A percentile compares a stretch with the other conserved stretches of the same genome.
These are phyloP conservation scores for Phytophthora multivora DNA, from an alignment of 352 stramenopile species.

Conservation along the genomic window DNA sequence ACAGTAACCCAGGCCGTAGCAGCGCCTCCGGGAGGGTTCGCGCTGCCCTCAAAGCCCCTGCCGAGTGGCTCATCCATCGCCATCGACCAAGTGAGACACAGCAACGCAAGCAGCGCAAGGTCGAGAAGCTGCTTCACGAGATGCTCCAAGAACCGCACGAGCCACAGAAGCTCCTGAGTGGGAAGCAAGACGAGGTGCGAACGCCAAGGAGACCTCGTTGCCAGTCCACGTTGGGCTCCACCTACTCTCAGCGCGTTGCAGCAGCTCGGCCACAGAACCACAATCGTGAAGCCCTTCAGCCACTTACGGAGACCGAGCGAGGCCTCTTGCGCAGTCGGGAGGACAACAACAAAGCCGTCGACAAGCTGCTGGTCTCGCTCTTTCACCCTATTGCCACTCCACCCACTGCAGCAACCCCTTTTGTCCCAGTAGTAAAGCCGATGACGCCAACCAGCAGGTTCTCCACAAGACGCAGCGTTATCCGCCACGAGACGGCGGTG, in stretches of 20 bases:
- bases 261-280: conserved; percentile 27
- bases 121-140: conserved; percentile 50
- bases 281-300: conserved; percentile 12
- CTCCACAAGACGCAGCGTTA: conserved; percentile 46
- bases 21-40: conserved; percentile 14
- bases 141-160: conserved; percentile 16
- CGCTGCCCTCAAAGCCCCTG: conserved; percentile 35
- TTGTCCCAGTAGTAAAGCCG: conserved; percentile 7
- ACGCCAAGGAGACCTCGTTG: conserved; percentile 30
- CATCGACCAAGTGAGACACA: conserved; percentile 45
- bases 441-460: conserved; percentile 23
- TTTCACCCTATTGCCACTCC: conserved; percentile 33
- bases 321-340: conserved; percentile 37
- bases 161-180: background rate
- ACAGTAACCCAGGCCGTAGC: background rate
- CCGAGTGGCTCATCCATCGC: conserved; percentile 70
- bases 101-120: conserved; percentile 44
- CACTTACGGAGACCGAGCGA: conserved; percentile 38
- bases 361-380: conserved; percentile 46
- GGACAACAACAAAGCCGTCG: conserved; percentile 47
- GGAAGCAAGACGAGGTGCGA: conserved; percentile 19
- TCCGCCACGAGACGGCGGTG: conserved; percentile 57
- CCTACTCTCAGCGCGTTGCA: conserved; percentile 46
- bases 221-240: conserved; percentile 40
- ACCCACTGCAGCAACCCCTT: conserved; percentile 1